These are phyloP conservation scores for Asterophora lycoperdoides DNA, from an alignment of 768 basidiomycete species.

Conservation along the genomic window DNA sequence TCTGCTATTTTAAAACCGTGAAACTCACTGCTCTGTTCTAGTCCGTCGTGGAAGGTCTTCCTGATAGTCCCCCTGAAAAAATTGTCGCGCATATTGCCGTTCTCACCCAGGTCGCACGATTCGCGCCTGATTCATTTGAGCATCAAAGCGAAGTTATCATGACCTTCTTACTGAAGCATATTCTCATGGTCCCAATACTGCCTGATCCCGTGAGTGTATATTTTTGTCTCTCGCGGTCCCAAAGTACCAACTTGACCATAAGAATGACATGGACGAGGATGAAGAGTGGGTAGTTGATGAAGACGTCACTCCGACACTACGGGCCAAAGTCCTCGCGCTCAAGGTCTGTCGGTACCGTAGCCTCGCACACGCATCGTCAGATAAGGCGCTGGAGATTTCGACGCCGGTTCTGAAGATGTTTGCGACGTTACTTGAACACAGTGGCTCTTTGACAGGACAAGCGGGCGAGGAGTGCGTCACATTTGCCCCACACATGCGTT, in stretches of 20 bases:
- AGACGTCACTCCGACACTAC: slow-evolving; percentile 51
- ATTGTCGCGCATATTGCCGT: slow-evolving; percentile 68
- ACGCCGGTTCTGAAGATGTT: slow-evolving; percentile 77
- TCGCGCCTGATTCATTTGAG: slow-evolving; percentile 73
- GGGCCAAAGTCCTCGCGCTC: slow-evolving; percentile 69
- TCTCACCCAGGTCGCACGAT: slow-evolving; percentile 68
- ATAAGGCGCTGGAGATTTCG: slow-evolving; percentile 61
- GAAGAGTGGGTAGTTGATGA: slow-evolving; percentile 78
- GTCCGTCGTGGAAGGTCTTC: slow-evolving; percentile 55
- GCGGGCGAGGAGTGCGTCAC: slow-evolving; percentile 43
- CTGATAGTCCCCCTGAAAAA: slow-evolving; percentile 40
- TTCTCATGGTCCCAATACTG: slow-evolving; percentile 57
- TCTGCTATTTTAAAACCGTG: background rate
- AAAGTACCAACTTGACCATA: slow-evolving; percentile 1
- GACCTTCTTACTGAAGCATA: slow-evolving; percentile 61
- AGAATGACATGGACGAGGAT: slow-evolving; percentile 58
- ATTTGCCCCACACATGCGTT: background rate
- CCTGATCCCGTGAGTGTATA: slow-evolving; percentile 43
- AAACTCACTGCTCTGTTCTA: slow-evolving; percentile 23
- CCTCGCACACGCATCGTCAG: slow-evolving; percentile 57
- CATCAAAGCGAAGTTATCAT: slow-evolving; percentile 71
- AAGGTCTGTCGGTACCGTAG: slow-evolving; percentile 83
- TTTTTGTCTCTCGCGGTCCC: background rate
- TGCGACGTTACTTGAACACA: slow-evolving; percentile 60
- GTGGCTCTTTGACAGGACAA: slow-evolving; percentile 54